Percentiles rank a stretch among this genome's conserved stretches.
Evolutionary conservation across 2,329 filamentous ascomycete genomes (phyloP).

Genomic region (Aspergillus persii): DNA sequence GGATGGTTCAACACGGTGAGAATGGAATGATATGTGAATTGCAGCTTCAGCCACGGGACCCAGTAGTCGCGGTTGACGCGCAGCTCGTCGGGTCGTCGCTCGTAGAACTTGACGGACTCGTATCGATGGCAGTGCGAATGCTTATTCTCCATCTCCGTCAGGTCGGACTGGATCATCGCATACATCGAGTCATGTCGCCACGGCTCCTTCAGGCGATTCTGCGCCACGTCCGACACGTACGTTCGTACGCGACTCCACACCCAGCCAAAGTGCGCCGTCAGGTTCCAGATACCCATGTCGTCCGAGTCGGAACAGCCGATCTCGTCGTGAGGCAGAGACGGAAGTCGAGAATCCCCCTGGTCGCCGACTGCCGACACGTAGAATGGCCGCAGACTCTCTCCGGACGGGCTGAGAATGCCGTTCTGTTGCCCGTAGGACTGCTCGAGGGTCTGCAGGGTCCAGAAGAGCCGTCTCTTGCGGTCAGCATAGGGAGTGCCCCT

Average conservation of each 20-base stretch:
- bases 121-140: slow-evolving; percentile 53
- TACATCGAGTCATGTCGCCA: slow-evolving; percentile 55
- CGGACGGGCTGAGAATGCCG: slow-evolving; percentile 43
- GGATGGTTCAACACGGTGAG: slow-evolving; percentile 54
- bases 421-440: slow-evolving; percentile 51
- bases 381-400: slow-evolving; percentile 41
- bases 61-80: slow-evolving; percentile 49
- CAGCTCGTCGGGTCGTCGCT: slow-evolving; percentile 49
- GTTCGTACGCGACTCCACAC: slow-evolving; percentile 48
- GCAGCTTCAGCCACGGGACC: slow-evolving; percentile 53
- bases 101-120: slow-evolving; percentile 53
- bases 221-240: slow-evolving; percentile 51
- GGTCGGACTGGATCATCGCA: slow-evolving; percentile 50
- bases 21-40: slow-evolving; percentile 55
- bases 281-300: slow-evolving; percentile 53
- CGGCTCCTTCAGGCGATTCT: slow-evolving; percentile 49
- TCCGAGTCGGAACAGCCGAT: slow-evolving; percentile 41
- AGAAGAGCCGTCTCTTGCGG: slow-evolving; percentile 52
- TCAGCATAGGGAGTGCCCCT: slow-evolving; percentile 38
- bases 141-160: slow-evolving; percentile 50
- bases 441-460: slow-evolving; percentile 52
- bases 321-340: slow-evolving; percentile 46
- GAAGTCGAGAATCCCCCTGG: slow-evolving; percentile 32
- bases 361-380: slow-evolving; percentile 25
- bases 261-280: slow-evolving; percentile 51